These are phyloP conservation scores for Kodamaea kaohsiungensis DNA, from an alignment of 805 yeast species.

Conservation along the genomic window DNA sequence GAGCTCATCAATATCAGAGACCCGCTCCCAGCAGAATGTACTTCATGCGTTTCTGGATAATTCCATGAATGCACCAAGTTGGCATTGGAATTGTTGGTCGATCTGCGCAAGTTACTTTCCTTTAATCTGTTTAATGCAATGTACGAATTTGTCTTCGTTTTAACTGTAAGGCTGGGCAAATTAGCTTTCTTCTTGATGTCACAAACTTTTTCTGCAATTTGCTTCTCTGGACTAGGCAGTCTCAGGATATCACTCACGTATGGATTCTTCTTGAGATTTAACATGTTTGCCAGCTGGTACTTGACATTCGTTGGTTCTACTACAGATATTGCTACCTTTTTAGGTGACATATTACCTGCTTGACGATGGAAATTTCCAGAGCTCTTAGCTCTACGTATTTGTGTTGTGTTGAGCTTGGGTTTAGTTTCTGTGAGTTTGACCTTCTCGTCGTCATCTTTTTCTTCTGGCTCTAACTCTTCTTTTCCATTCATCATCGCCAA, in stretches of 20 bases:
- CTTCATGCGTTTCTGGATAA: not conserved
- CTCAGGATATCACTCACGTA: not conserved
- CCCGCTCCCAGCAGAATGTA: not conserved
- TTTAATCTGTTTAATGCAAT: constrained; percentile 42
- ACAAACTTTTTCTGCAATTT: constrained; percentile 4
- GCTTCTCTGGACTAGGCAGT: not conserved
- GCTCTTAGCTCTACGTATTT: constrained; percentile 34
- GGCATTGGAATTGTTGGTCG: constrained; percentile 11
- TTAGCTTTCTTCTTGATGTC: constrained; percentile 27
- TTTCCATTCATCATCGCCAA: constrained; percentile 17
- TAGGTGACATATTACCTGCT: constrained; percentile 4
- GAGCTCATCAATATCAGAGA: not conserved
- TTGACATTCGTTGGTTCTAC: not conserved
- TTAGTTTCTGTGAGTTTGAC: constrained; percentile 1
- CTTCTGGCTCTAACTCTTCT: constrained; percentile 13
- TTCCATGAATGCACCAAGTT: not conserved
- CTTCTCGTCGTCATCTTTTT: not conserved
- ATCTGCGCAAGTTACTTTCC: constrained; percentile 25
- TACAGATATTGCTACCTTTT: not conserved
- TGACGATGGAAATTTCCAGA: constrained; percentile 30
- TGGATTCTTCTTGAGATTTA: constrained; percentile 9
- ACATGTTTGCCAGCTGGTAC: constrained; percentile 4
- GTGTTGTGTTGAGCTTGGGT: constrained; percentile 4
- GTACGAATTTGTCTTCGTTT: constrained; percentile 32
- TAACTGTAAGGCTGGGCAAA: constrained; percentile 32